Evolutionary conservation across 495 filamentous ascomycete genomes (phyloP).

Genomic region (Parathielavia hyrcaniae): DNA sequence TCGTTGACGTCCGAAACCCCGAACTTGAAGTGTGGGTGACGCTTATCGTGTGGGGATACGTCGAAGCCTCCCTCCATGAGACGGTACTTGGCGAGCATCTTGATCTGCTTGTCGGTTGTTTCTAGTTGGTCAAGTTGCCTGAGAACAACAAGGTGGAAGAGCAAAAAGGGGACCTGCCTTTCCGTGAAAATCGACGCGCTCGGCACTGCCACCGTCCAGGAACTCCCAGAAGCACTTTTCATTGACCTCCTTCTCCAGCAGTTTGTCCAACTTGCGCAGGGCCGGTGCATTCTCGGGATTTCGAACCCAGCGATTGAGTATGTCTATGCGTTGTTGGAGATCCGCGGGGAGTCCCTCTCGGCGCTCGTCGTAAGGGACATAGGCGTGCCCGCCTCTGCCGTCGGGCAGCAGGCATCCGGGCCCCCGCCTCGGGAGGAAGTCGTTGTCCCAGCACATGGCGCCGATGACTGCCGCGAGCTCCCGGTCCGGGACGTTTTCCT

Average conservation of each 20-base stretch:
- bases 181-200: slow-evolving; percentile 3
- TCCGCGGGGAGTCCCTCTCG: not conserved
- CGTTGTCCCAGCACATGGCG: slow-evolving; percentile 2
- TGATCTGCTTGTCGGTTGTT: slow-evolving; percentile 14
- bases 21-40: slow-evolving; percentile 16
- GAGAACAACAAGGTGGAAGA: not conserved
- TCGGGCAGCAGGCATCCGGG: slow-evolving; percentile 6
- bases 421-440: not conserved
- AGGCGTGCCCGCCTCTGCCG: slow-evolving; percentile 8
- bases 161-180: slow-evolving; percentile 1
- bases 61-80: slow-evolving; percentile 9
- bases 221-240: slow-evolving; percentile 17
- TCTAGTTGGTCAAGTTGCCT: not conserved
- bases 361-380: slow-evolving; percentile 12
- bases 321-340: not conserved
- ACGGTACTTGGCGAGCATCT: slow-evolving; percentile 16
- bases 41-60: slow-evolving; percentile 1
- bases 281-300: not conserved
- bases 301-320: not conserved
- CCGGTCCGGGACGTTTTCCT: not conserved
- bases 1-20: slow-evolving; percentile 6
- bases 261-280: slow-evolving; percentile 5
- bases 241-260: slow-evolving; percentile 21
- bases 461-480: not conserved
- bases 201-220: slow-evolving; percentile 2